Percentiles rank a stretch among this genome's conserved stretches.
phyloP scores from a whole-genome alignment of 2,329 filamentous ascomycete species.

The Calonectria pteridis region DNA sequence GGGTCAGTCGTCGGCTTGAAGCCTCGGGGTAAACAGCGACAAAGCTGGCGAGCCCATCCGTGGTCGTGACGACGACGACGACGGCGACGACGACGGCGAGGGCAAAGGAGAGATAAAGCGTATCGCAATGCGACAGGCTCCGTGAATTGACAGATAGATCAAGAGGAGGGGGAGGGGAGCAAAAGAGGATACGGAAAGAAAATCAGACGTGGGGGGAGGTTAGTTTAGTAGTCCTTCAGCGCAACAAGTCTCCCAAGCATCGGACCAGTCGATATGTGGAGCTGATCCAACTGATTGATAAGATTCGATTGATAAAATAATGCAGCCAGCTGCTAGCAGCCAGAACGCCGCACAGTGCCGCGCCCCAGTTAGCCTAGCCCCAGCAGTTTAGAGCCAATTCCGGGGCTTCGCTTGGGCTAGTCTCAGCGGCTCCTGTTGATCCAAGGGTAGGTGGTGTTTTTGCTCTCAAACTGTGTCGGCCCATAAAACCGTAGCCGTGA shows the following conservation, averaged over 20 bases:
- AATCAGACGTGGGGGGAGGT: slow-evolving; percentile 44
- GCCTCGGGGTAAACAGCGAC: slow-evolving; percentile 5
- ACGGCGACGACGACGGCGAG: background rate
- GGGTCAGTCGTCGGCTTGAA: slow-evolving; percentile 13
- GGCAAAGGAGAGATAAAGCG: slow-evolving; percentile 22
- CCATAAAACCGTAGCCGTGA: background rate
- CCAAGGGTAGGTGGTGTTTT: background rate
- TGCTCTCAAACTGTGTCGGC: background rate
- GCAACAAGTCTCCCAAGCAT: slow-evolving; percentile 22
- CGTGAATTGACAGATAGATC: slow-evolving; percentile 20
- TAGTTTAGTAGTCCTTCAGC: slow-evolving; percentile 46
- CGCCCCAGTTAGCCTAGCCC: slow-evolving; percentile 2
- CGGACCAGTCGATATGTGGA: slow-evolving; percentile 36
- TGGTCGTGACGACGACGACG: background rate
- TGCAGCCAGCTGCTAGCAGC: slow-evolving; percentile 17
- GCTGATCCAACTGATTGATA: slow-evolving; percentile 60
- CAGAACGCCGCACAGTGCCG: slow-evolving; percentile 33
- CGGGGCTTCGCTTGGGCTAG: slow-evolving; percentile 1
- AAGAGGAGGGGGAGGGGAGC: slow-evolving; percentile 18
- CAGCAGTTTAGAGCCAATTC: slow-evolving; percentile 9
- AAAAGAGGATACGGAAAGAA: slow-evolving; percentile 30
- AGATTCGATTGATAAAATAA: slow-evolving; percentile 61
- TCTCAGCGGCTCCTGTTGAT: slow-evolving; percentile 18
- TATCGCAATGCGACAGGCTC: slow-evolving; percentile 22
- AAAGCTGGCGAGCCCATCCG: slow-evolving; percentile 19